Base-by-base conservation (phyloP, 805 yeast genomes). In the Wickerhamomyces pijperi region DNA sequence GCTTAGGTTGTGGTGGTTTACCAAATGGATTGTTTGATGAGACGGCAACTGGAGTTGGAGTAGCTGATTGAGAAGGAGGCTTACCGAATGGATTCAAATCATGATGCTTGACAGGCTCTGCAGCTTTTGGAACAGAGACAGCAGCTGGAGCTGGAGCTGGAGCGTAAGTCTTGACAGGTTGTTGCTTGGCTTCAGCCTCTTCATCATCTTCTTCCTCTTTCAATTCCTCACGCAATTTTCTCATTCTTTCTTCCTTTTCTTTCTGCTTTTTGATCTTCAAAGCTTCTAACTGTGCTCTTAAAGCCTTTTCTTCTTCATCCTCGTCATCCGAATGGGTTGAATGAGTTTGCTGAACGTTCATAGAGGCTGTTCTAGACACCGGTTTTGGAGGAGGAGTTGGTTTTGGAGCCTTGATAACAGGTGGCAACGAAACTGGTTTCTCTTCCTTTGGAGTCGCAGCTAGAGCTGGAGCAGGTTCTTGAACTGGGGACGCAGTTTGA, bases 211-310 rank as follows among this genome's bases (percentile, higher is more conserved):
- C 72, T 19, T 60, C 61, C 8, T 68, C 76, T 32, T 68, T 79
- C 69, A 78, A 71, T 51, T 78, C 81, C 43, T 65, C 68, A 48
- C 70, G 75, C 39, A 78, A 57, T 44, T 68, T 67, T 3, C 78
- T 82, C 39, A 76, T 49, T 45, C 77, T 64, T 12, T 72, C 80
- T 44, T 76, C 83, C 49, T 73, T 77, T 8, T 73, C 79, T 25
- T 67, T 67, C 46, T 71, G 71, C 54, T 70, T 76, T 54, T 69
- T 73, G 43, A 61, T 51, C 42, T 69, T 70, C 37, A 74, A 54
- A 35, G 65, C 69, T 40, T 57, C 55, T 47, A 61, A 40, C 36
- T 56, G 54, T 35, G 51, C 61, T 46, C 67, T 68, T 32, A 72
- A 66, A 43, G 58, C 63, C 50, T 60, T 57, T 40, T 73, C 68